Evolutionary conservation across 345 rosid genomes (phyloP).

Genomic region (Nephelium lappaceum): DNA sequence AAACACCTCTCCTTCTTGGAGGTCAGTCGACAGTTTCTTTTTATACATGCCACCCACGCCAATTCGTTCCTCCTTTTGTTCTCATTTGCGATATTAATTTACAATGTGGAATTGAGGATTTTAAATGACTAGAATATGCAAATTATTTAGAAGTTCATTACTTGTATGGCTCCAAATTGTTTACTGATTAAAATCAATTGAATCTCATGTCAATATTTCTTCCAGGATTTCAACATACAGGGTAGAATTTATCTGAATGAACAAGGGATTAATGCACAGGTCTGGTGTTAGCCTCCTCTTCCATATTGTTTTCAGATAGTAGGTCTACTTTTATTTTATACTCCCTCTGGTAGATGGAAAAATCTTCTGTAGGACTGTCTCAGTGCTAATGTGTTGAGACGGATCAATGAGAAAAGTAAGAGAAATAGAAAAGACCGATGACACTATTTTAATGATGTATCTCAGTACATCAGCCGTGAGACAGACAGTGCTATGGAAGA

Average conservation of each 20-base stretch:
- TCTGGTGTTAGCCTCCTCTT: neutral
- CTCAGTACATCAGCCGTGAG: too few relatives aligned
- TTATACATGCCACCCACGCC: neutral
- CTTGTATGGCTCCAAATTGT: neutral
- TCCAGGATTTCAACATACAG: constrained; percentile 62
- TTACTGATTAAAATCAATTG: neutral
- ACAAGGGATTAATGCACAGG: constrained; percentile 98
- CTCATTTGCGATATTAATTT: neutral
- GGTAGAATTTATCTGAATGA: constrained; percentile 85
- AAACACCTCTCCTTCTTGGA: constrained; percentile 68
- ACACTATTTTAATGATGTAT: too few relatives aligned
- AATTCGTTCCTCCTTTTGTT: too few relatives aligned
- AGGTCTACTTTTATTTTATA: too few relatives aligned
- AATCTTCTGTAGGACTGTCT: too few relatives aligned
- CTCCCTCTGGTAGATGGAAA: too few relatives aligned
- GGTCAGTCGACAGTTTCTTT: constrained; percentile 36
- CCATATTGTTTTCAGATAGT: neutral
- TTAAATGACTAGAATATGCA: neutral
- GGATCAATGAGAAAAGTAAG: too few relatives aligned
- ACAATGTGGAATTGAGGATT: neutral
- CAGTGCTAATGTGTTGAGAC: too few relatives aligned
- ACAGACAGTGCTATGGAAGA: too few relatives aligned
- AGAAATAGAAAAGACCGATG: too few relatives aligned
- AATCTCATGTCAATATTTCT: neutral
- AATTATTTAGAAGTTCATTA: too few relatives aligned